phyloP scores from a whole-genome alignment of 2,329 filamentous ascomycete species.

The Blastomyces emzantsi region DNA sequence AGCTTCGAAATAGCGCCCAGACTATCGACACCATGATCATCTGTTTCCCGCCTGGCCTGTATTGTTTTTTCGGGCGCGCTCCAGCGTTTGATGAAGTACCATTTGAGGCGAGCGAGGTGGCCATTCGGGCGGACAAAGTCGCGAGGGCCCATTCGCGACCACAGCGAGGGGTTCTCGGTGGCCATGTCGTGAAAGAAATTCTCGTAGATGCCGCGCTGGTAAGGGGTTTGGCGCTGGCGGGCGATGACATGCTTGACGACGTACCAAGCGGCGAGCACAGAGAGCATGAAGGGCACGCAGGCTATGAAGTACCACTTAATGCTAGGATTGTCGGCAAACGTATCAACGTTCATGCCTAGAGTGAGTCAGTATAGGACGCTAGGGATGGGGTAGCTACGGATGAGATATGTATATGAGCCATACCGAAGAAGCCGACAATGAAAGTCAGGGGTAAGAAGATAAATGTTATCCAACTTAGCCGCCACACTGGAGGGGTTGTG shows the following conservation, averaged over 20 bases:
- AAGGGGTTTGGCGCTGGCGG: conserved; percentile 36
- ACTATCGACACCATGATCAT: conserved; percentile 28
- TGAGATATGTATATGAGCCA: neutral
- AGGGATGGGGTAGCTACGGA: too few species aligned
- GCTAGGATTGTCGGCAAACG: conserved; percentile 34
- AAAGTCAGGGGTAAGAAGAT: conserved; percentile 42
- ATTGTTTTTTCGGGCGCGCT: conserved; percentile 37
- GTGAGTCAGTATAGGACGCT: neutral
- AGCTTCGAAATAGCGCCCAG: conserved; percentile 32
- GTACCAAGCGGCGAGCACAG: conserved; percentile 42
- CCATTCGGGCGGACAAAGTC: conserved; percentile 34
- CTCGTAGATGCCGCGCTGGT: conserved; percentile 44
- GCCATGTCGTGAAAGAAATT: conserved; percentile 42
- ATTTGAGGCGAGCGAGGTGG: conserved; percentile 36
- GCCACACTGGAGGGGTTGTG: conserved; percentile 20
- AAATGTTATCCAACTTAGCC: conserved; percentile 33
- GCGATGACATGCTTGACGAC: conserved; percentile 40
- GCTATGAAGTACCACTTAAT: conserved; percentile 46
- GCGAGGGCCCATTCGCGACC: conserved; percentile 41
- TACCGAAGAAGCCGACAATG: conserved; percentile 37
- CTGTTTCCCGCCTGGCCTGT: conserved; percentile 14
- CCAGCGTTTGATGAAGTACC: conserved; percentile 41
- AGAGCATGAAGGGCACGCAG: conserved; percentile 38
- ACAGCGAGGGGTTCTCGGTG: conserved; percentile 38
- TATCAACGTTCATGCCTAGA: conserved; percentile 45